Evolutionary conservation across 2,329 filamentous ascomycete genomes (phyloP).

Genomic region (Chrysoporthe deuterocubensis): DNA sequence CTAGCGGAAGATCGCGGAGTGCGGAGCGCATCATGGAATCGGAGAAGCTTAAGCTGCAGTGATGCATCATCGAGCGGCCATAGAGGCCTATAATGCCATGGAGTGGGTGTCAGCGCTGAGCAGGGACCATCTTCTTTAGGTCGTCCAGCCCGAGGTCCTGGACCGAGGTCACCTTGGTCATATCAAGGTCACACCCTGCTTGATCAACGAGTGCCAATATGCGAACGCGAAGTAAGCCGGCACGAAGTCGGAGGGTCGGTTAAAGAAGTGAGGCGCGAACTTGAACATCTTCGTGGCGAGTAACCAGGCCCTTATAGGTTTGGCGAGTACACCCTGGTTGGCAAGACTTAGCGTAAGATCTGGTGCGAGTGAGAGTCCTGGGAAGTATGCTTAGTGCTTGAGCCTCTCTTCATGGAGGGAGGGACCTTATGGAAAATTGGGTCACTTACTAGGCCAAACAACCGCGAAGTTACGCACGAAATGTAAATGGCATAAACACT

Average conservation of each 20-base stretch:
- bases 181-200: conserved; percentile 49
- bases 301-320: conserved; percentile 48
- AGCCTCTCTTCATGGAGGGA: too few species aligned
- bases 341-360: conserved; percentile 22
- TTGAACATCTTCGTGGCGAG: conserved; percentile 61
- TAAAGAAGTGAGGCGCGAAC: conserved; percentile 54
- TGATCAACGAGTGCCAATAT: conserved; percentile 62
- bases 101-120: not conserved
- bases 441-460: conserved; percentile 45
- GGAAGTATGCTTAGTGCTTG: too few species aligned
- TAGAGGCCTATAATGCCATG: not conserved
- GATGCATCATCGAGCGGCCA: not conserved
- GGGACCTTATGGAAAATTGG: too few species aligned
- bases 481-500: conserved; percentile 61
- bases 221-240: conserved; percentile 56
- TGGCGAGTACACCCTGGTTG: conserved; percentile 10
- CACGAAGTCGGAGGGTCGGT: conserved; percentile 54
- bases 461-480: conserved; percentile 60
- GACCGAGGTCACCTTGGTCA: not conserved
- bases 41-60: not conserved
- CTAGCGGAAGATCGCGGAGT: too few species aligned
- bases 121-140: not conserved
- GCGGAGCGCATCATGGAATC: not conserved
- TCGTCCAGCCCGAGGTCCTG: not conserved
- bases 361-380: conserved; percentile 33